Percentiles rank a stretch among this genome's conserved stretches.
Evolutionary conservation across 305 asterid species (phyloP).

Genomic region (Fraxinus floribunda): DNA sequence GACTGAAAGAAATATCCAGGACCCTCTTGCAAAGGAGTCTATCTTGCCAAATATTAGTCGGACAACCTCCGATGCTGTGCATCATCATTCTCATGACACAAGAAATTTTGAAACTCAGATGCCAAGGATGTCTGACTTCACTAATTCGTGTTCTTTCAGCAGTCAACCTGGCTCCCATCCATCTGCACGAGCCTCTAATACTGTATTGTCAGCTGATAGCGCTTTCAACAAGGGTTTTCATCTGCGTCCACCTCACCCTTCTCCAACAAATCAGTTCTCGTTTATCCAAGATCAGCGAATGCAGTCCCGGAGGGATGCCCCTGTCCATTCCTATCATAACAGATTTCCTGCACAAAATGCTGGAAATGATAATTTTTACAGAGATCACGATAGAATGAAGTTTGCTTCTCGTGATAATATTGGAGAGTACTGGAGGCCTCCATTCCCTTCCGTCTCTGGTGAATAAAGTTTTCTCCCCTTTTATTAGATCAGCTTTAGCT

Average conservation of each 20-base stretch:
- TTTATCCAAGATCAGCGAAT: constrained; percentile 68
- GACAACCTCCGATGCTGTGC: constrained; percentile 22
- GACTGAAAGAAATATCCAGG: constrained; percentile 24
- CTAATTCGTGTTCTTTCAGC: constrained; percentile 38
- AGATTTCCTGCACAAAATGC: constrained; percentile 54
- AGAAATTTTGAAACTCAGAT: constrained; percentile 42
- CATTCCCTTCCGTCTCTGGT: constrained; percentile 66
- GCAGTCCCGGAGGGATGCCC: constrained; percentile 51
- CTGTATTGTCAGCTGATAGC: constrained; percentile 42
- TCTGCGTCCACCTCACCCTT: constrained; percentile 85
- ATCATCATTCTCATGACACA: constrained; percentile 35
- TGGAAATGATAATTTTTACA: constrained; percentile 56
- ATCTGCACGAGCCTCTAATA: constrained; percentile 43
- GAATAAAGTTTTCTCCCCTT: constrained; percentile 25
- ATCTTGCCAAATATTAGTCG: constrained; percentile 29
- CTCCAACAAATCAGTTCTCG: constrained; percentile 86
- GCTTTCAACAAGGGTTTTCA: constrained; percentile 59
- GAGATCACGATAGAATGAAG: constrained; percentile 60
- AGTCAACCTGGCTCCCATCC: constrained; percentile 44
- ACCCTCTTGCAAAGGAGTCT: constrained; percentile 28
- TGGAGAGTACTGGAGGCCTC: constrained; percentile 78
- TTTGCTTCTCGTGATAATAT: constrained; percentile 46
- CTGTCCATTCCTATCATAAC: constrained; percentile 55
- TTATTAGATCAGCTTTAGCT: background rate
- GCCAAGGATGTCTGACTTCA: constrained; percentile 41